Evolutionary conservation across 345 rosid genomes (phyloP), one percentile per base, ranked within the genome.

Genomic region (Lenwebbia sp.): DNA sequence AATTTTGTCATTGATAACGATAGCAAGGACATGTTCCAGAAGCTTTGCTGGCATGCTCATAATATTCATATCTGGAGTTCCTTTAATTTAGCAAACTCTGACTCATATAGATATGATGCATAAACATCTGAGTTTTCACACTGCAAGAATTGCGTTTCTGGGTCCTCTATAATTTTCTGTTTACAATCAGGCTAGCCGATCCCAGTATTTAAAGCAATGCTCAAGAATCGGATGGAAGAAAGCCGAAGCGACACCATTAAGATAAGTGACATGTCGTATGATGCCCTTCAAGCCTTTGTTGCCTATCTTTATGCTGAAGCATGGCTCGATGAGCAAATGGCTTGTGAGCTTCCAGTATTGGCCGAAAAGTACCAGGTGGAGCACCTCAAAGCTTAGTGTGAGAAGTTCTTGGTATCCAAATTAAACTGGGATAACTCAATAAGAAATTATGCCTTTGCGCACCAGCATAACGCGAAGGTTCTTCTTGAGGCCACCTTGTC

Each of bases 191-290:
- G 97, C 87, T 40, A 92, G 92, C 82, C 96, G 91, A 40, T 97
- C 97, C 98, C 94, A 0, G 96, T 97, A 54, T 96, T 97, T 78
- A 94, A 91, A 90, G 98, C 98, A 30, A 96, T 97, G 98, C 92
- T 95, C 14, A 96, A 96, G 90, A 95, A 93, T 58, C 97, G 94
- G 89, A 97, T 95, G 99, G 91, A 92, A 87, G 98, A 97, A 87
- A 95, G 96, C 87, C 90, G 85, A 28, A 95, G 98, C 19, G 95
- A 96, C 49, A 94, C 94, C 23, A 95, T 95, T 87, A 95, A 91
- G 92, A 91, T 97, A 83, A 88, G 86, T 26, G 96, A 95, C 52
- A 93, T 91, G 12, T 91, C 97, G 7, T 89, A 92, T 8, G 96
- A 95, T 37, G 93, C 93, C 6, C 95, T 95, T 40, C 94, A 90